Evolutionary conservation across 2,329 filamentous ascomycete species (phyloP).

Genomic region (Apiospora hydei): DNA sequence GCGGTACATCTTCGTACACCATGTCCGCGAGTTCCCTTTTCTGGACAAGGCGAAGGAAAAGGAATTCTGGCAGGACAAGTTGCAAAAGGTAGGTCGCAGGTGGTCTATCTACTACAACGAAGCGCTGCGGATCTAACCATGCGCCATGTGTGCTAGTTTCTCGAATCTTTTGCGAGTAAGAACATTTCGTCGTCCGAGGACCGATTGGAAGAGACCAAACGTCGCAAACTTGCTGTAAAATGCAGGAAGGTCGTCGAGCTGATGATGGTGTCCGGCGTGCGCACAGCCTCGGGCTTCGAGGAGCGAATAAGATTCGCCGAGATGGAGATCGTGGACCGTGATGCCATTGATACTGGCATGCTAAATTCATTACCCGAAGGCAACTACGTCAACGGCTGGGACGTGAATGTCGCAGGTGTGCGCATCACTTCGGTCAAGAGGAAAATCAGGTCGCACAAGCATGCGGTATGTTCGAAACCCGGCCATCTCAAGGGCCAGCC

Average conservation of each 20-base stretch:
- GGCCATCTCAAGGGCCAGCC: not conserved
- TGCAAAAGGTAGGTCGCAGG: slow-evolving; percentile 78
- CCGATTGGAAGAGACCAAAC: slow-evolving; percentile 93
- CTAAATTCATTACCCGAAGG: slow-evolving; percentile 89
- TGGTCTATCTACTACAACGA: not conserved
- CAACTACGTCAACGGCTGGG: slow-evolving; percentile 93
- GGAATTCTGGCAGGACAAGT: slow-evolving; percentile 99
- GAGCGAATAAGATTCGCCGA: slow-evolving; percentile 96
- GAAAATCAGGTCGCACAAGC: slow-evolving; percentile 87
- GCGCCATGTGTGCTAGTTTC: slow-evolving; percentile 66
- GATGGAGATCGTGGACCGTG: slow-evolving; percentile 93
- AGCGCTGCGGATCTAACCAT: slow-evolving; percentile 23
- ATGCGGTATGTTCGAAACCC: slow-evolving; percentile 69
- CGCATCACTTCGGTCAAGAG: slow-evolving; percentile 81
- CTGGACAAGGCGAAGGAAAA: slow-evolving; percentile 96
- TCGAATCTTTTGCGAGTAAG: slow-evolving; percentile 96
- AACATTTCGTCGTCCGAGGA: slow-evolving; percentile 98
- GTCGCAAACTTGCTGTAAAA: slow-evolving; percentile 89
- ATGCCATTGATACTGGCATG: slow-evolving; percentile 89
- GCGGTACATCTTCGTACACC: slow-evolving; percentile 96
- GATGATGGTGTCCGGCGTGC: slow-evolving; percentile 99
- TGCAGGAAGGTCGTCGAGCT: slow-evolving; percentile 95
- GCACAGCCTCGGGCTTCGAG: slow-evolving; percentile 95
- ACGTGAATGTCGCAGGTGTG: slow-evolving; percentile 93
- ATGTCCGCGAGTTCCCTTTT: slow-evolving; percentile 97